Evolutionary conservation across 345 rosid species (phyloP).

Genomic region (Brassica rapa): DNA sequence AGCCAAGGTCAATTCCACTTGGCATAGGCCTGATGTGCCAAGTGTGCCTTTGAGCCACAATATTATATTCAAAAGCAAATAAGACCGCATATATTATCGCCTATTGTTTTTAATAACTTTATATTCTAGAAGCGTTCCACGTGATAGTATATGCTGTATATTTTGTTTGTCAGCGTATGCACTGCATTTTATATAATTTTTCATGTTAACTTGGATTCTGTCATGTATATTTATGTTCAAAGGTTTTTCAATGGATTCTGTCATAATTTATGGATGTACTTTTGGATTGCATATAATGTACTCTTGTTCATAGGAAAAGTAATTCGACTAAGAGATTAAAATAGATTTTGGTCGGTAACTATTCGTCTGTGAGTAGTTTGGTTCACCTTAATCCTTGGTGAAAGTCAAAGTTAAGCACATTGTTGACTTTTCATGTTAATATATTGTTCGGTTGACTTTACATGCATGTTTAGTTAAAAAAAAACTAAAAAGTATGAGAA

Average conservation of each 20-base stretch:
- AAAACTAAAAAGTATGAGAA: not conserved
- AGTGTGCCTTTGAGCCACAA: constrained; percentile 38
- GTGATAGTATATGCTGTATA: constrained; percentile 3
- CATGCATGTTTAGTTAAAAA: constrained; percentile 10
- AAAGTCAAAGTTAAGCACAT: constrained; percentile 10
- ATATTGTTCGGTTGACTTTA: constrained; percentile 26
- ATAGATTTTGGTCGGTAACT: not conserved
- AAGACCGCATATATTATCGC: not conserved
- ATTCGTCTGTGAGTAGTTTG: not conserved
- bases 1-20: constrained; percentile 48
- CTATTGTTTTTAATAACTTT: not conserved
- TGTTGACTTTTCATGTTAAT: constrained; percentile 32
- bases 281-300: not conserved
- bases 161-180: not conserved
- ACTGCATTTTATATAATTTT: not conserved
- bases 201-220: constrained; percentile 36
- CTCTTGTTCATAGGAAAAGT: not conserved
- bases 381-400: not conserved
- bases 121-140: constrained; percentile 36
- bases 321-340: not conserved
- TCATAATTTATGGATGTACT: not conserved
- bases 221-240: not conserved
- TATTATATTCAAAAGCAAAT: constrained; percentile 18
- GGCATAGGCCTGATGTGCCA: constrained; percentile 35
- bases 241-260: constrained; percentile 28